Evolutionary conservation across 805 yeast species (phyloP).

Genomic region (Komagataella kurtzmanii): DNA sequence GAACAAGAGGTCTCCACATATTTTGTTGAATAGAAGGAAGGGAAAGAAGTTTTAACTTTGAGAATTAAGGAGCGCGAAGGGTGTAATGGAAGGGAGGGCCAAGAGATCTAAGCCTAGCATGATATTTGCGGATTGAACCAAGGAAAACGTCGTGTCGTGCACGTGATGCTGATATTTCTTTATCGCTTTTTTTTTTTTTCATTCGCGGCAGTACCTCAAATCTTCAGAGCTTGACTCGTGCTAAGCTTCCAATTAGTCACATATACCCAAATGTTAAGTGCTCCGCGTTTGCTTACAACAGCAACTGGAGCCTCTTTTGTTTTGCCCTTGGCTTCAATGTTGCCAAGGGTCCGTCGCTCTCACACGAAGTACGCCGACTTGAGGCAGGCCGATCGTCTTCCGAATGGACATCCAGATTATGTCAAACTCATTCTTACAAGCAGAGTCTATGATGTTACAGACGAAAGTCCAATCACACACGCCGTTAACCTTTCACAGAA

Average conservation of each 20-base stretch:
- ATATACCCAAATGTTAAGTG: not conserved
- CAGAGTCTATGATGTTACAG: conserved; percentile 87
- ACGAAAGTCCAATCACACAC: conserved; percentile 73
- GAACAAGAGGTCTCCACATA: not conserved
- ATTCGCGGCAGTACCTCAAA: not conserved
- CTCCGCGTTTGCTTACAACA: not conserved
- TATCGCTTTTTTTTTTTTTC: not conserved
- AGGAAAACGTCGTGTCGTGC: not conserved
- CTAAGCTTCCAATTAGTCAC: not conserved
- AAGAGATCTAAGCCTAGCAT: not conserved
- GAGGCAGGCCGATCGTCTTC: conserved; percentile 32
- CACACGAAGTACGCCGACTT: conserved; percentile 8
- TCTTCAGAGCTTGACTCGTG: not conserved
- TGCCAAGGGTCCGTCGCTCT: not conserved
- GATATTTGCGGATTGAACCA: not conserved
- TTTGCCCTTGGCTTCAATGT: not conserved
- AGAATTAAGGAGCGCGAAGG: not conserved
- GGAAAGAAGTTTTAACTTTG: not conserved
- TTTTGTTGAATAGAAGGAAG: not conserved
- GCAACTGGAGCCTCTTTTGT: not conserved
- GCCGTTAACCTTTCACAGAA: conserved; percentile 68
- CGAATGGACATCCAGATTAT: conserved; percentile 79
- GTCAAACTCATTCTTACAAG: conserved; percentile 83
- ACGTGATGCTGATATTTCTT: not conserved
- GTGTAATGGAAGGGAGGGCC: not conserved